A percentile compares a stretch with the other conserved stretches of the same genome.
Conservation (phyloP, 768 basidiomycete species). For the Boletellus ananas region DNA sequence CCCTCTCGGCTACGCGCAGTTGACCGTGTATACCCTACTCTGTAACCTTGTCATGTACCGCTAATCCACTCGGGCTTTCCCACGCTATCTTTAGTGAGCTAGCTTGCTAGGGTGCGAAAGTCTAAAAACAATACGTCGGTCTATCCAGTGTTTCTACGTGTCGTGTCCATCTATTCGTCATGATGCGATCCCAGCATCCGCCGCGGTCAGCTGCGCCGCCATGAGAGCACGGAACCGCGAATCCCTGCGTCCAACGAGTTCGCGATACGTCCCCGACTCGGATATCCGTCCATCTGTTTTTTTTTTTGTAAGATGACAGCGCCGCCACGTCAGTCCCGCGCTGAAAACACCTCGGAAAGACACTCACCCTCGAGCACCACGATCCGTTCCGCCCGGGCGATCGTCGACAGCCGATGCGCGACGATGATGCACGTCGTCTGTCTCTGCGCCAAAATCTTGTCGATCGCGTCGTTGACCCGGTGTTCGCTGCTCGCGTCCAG, state of each 20-base stretch:
- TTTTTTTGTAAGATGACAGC: constrained; percentile 22
- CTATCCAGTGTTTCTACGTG: neutral
- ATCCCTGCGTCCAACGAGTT: constrained; percentile 65
- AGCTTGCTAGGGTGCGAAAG: neutral
- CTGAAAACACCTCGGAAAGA: neutral
- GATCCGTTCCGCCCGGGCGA: constrained; percentile 85
- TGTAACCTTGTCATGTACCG: constrained; percentile 9
- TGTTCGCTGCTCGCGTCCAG: constrained; percentile 88
- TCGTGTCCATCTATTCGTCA: constrained; percentile 3
- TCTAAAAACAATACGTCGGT: neutral
- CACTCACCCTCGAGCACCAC: constrained; percentile 80
- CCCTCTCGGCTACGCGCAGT: too few relatives aligned
- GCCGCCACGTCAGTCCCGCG: neutral
- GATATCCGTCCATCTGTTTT: constrained; percentile 62
- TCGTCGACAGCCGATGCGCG: constrained; percentile 86
- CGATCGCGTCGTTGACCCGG: constrained; percentile 81
- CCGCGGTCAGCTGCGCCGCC: constrained; percentile 79
- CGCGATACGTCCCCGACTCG: constrained; percentile 77
- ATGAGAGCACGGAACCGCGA: constrained; percentile 85
- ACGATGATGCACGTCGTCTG: constrained; percentile 88
- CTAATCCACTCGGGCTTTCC: too few relatives aligned
- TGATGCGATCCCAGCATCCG: constrained; percentile 16
- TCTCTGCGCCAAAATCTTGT: constrained; percentile 73
- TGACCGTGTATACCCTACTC: too few relatives aligned
- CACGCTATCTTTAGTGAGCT: constrained; percentile 10